Conservation (phyloP, 257 asterid species). For the Gardenia jasminoides region DNA sequence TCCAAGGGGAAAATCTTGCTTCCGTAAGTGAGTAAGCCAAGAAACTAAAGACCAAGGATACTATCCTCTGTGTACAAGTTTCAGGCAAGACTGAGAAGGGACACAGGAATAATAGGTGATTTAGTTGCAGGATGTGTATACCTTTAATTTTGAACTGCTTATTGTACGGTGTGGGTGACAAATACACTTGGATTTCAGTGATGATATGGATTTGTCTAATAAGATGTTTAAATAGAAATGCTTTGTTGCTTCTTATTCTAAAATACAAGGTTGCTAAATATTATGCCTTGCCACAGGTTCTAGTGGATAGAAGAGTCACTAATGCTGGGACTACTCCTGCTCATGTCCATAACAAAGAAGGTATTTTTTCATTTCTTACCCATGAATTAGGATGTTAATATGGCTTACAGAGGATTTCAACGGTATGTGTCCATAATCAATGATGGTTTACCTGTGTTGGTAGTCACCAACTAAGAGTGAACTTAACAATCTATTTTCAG, state of each 20-base stretch:
- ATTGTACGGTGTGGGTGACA: background rate
- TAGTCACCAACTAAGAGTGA: background rate
- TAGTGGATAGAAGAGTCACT: slow-evolving; percentile 53
- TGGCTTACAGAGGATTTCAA: background rate
- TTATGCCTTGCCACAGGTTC: slow-evolving; percentile 44
- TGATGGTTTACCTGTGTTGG: background rate
- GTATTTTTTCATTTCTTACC: slow-evolving; percentile 26
- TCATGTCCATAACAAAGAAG: slow-evolving; percentile 54
- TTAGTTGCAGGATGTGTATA: background rate
- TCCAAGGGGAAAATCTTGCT: background rate
- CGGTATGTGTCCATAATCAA: background rate
- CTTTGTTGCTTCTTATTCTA: slow-evolving; percentile 15
- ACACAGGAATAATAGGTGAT: background rate
- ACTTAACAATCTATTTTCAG: background rate
- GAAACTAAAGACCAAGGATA: background rate
- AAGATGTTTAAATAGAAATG: background rate
- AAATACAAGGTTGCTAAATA: slow-evolving; percentile 1
- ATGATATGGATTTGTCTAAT: background rate
- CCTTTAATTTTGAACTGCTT: background rate
- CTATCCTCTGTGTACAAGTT: background rate
- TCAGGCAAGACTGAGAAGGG: background rate
- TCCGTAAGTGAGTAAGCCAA: background rate
- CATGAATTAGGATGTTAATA: background rate
- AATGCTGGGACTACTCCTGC: slow-evolving; percentile 45
- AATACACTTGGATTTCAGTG: background rate